phyloP scores from a whole-genome alignment of 768 basidiomycete species.

The Asterophora parasitica region DNA sequence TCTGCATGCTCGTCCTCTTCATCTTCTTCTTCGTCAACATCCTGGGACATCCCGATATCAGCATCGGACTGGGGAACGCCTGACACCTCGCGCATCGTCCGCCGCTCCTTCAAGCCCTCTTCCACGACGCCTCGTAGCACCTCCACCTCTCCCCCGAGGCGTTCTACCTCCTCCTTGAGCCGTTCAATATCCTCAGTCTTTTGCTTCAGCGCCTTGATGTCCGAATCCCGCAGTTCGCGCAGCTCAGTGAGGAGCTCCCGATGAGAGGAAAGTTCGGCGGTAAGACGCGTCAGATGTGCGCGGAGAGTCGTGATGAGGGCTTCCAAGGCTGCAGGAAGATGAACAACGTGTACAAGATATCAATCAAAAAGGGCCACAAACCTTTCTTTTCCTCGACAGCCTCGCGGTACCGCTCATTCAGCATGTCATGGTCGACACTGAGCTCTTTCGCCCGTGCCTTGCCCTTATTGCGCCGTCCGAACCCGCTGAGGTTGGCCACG shows the following conservation, averaged over 20 bases:
- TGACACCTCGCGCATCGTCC: slow-evolving; percentile 44
- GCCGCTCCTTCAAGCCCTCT: slow-evolving; percentile 74
- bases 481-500: slow-evolving; percentile 16
- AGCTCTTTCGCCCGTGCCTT: slow-evolving; percentile 30
- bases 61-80: slow-evolving; percentile 23
- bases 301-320: slow-evolving; percentile 71
- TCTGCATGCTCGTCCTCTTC: slow-evolving; percentile 26
- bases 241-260: slow-evolving; percentile 65
- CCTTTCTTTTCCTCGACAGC: slow-evolving; percentile 89
- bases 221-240: slow-evolving; percentile 57
- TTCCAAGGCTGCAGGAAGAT: slow-evolving; percentile 59
- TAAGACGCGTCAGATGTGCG: slow-evolving; percentile 71
- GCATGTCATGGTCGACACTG: slow-evolving; percentile 31
- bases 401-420: slow-evolving; percentile 58
- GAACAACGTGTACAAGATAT: slow-evolving; percentile 21
- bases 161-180: slow-evolving; percentile 72
- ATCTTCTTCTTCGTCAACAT: slow-evolving; percentile 23
- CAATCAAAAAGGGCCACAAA: slow-evolving; percentile 25
- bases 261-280: slow-evolving; percentile 74
- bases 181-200: slow-evolving; percentile 64
- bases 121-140: slow-evolving; percentile 85
- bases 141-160: slow-evolving; percentile 80
- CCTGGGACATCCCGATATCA: slow-evolving; percentile 30
- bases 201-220: slow-evolving; percentile 49
- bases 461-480: slow-evolving; percentile 31